Conservation (phyloP, 805 yeast species). For the Candida palmyrensis region DNA sequence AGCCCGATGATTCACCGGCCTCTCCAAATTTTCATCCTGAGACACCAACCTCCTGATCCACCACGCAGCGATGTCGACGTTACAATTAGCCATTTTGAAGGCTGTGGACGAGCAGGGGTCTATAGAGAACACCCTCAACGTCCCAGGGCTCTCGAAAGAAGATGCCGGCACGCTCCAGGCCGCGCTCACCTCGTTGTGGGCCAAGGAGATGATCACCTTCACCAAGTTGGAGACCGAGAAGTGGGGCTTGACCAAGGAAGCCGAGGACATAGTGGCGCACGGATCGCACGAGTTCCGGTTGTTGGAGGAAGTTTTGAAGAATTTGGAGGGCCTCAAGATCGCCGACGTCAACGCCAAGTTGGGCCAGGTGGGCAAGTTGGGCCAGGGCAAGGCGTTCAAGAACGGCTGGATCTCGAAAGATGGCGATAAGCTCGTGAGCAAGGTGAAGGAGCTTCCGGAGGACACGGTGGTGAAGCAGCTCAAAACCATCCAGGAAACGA, state of each 20-base stretch:
- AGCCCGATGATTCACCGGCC: slow-evolving; percentile 1
- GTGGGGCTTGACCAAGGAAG: slow-evolving; percentile 78
- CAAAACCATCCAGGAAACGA: slow-evolving; percentile 49
- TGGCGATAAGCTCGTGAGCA: slow-evolving; percentile 70
- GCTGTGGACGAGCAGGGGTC: slow-evolving; percentile 52
- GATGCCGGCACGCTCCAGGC: slow-evolving; percentile 61
- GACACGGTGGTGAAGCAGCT: slow-evolving; percentile 68
- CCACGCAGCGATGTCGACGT: slow-evolving; percentile 53
- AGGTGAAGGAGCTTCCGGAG: slow-evolving; percentile 49
- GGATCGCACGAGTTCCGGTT: slow-evolving; percentile 92
- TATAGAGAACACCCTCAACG: slow-evolving; percentile 63
- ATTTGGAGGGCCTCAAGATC: slow-evolving; percentile 77
- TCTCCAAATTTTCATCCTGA: background rate
- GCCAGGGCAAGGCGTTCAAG: slow-evolving; percentile 96
- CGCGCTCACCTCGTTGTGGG: slow-evolving; percentile 81
- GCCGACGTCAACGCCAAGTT: slow-evolving; percentile 66
- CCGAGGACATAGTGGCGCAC: slow-evolving; percentile 63
- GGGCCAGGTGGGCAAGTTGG: slow-evolving; percentile 83
- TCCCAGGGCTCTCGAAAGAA: slow-evolving; percentile 53
- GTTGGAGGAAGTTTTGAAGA: slow-evolving; percentile 64
- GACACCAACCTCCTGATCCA: too few relatives aligned
- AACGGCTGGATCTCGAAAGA: slow-evolving; percentile 93
- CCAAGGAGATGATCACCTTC: slow-evolving; percentile 76
- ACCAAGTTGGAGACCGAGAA: slow-evolving; percentile 67
- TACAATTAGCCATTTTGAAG: slow-evolving; percentile 60